These are phyloP conservation scores for Rhododendron williamsianum DNA, from an alignment of 148 eudicot species.

Conservation along the genomic window DNA sequence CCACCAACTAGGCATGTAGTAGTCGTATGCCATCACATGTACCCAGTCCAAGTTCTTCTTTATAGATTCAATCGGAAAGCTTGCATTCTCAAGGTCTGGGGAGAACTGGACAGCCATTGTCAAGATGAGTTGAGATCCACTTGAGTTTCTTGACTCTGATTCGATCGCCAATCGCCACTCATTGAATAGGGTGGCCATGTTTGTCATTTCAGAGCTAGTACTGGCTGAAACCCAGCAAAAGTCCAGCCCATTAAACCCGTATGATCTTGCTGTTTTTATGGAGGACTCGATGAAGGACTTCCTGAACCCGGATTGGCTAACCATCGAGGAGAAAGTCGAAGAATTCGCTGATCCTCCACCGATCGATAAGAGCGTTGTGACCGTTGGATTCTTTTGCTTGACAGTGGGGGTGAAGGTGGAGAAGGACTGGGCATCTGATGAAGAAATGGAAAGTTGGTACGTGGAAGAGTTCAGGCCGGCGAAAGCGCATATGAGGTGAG, in stretches of 20 bases:
- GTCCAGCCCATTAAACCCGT: constrained; percentile 35
- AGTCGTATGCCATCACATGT: constrained; percentile 27
- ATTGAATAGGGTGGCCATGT: constrained; percentile 24
- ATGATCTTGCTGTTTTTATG: constrained; percentile 23
- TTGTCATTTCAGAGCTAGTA: background rate
- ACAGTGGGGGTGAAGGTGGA: background rate
- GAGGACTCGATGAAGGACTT: constrained; percentile 36
- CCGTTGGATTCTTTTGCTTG: background rate
- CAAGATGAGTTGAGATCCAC: constrained; percentile 12
- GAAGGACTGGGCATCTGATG: background rate
- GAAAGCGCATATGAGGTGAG: background rate
- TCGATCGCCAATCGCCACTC: constrained; percentile 33
- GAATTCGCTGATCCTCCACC: background rate
- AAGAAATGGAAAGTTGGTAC: background rate
- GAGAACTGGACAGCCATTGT: constrained; percentile 15
- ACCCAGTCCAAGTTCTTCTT: constrained; percentile 34
- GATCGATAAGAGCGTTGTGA: background rate
- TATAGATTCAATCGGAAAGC: constrained; percentile 27
- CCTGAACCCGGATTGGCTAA: constrained; percentile 14
- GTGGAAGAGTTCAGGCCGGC: background rate
- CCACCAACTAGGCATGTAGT: constrained; percentile 16
- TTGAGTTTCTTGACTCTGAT: background rate
- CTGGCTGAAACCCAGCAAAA: constrained; percentile 6
- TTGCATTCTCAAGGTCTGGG: background rate
- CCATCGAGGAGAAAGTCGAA: constrained; percentile 5